Base-by-base conservation (phyloP, 73 alveolate species). In the Strombidium stylifer region DNA sequence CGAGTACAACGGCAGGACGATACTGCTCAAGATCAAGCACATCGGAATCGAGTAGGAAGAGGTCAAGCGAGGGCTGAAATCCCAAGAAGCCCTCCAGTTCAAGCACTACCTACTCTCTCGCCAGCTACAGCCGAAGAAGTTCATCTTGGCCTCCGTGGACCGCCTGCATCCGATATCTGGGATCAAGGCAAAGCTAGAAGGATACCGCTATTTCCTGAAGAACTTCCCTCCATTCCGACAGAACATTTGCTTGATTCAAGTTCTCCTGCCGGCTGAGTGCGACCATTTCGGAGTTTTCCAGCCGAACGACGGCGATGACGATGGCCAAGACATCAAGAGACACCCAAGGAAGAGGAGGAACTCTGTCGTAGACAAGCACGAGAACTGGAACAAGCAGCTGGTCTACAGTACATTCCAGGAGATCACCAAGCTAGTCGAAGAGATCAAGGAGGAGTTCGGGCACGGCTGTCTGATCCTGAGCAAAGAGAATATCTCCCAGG, bases 1-100 rank as follows among this genome's bases (percentile, higher is more conserved):
- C 42, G 74, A 76, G n/a, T 59, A 85, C 47, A 85, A 77, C 32
- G 97, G 97, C 37, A 85, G 97, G 41, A 51, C 77, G 14, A 80
- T 89, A 27, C 14, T 85, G 61, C 70, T 89, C 1, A 76, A 80
- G 61, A 70, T 84, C 36, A 69, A 57, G 27, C 93, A 85, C 32
- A 81, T 84, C 12, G 95, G 89, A 26, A 64, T 89, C 18, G 61
- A 85, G 55, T 70, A 51, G 55, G 72, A 88, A 36, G 79, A 76
- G 64, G 67, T 89, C 0, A 73, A 26, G 10, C 46, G 5, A 26
- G 47, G 31, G 65, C 20, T 64, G 64, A 65, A 64, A 2, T 3
- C 21, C 3, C 55, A 47, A 1, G 52, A 42, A n/a, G 3, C 40
- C 78, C 25, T 47, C 32, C 5, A 27, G 15, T 36, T 20, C 42